phyloP scores from a whole-genome alignment of 1,284 basidiomycete species.

The Austroboletus niveus region DNA sequence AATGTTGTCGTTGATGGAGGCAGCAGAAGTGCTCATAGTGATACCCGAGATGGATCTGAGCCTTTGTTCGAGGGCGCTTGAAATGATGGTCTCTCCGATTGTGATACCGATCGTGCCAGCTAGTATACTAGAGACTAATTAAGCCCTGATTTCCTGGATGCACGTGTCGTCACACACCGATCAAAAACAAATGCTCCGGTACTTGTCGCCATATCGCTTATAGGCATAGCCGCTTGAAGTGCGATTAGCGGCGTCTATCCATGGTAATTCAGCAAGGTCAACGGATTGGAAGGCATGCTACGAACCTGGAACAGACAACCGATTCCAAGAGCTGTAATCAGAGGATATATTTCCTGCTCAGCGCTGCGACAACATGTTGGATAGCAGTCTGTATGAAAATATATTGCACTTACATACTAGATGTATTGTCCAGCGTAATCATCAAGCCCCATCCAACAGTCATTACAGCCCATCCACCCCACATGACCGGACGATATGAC shows the following conservation, averaged over 20 bases:
- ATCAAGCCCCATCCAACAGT: constrained; percentile 37
- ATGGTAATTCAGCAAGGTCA: constrained; percentile 6
- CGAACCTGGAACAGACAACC: constrained; percentile 39
- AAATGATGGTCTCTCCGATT: constrained; percentile 32
- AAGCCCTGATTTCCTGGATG: constrained; percentile 6
- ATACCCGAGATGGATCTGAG: constrained; percentile 47
- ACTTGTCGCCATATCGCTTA: constrained; percentile 44
- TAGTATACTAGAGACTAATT: constrained; percentile 24
- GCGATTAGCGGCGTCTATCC: constrained; percentile 32
- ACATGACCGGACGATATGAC: constrained; percentile 40
- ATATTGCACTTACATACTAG: constrained; percentile 21
- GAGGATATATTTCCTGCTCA: constrained; percentile 34
- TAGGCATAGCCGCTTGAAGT: constrained; percentile 46
- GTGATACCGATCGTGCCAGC: constrained; percentile 41
- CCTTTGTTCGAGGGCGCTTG: constrained; percentile 44
- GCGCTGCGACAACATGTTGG: constrained; percentile 17
- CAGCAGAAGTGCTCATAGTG: constrained; percentile 43
- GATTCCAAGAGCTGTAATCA: constrained; percentile 35
- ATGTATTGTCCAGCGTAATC: constrained; percentile 34
- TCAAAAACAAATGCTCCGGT: constrained; percentile 37
- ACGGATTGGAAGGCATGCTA: neutral
- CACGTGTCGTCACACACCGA: constrained; percentile 21
- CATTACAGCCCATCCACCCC: constrained; percentile 31
- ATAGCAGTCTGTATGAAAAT: neutral
- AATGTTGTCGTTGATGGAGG: constrained; percentile 56